phyloP scores from a whole-genome alignment of 2,329 filamentous ascomycete genomes.

The Plenodomus tracheiphilus region DNA sequence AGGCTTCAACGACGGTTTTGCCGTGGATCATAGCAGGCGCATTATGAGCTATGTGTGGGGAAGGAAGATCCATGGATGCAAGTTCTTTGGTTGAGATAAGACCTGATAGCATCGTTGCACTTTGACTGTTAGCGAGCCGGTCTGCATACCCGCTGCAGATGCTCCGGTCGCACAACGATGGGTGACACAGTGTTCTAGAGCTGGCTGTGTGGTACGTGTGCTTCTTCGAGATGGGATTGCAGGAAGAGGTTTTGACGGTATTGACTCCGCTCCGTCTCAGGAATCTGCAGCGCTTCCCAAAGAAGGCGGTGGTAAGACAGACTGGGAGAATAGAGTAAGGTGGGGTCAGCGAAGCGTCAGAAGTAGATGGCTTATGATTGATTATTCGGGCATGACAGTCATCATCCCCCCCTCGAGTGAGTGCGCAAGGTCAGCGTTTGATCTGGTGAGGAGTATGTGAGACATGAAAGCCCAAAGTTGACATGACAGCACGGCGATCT shows the following conservation, averaged over 20 bases:
- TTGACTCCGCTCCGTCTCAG: constrained; percentile 6
- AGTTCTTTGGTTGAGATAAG: constrained; percentile 1
- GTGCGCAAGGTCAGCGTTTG: neutral
- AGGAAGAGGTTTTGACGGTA: constrained; percentile 7
- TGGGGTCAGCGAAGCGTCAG: neutral
- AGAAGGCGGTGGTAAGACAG: constrained; percentile 4
- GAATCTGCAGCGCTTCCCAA: constrained; percentile 14
- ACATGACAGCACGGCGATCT: constrained; percentile 7
- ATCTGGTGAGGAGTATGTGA: constrained; percentile 3
- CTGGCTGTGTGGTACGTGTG: constrained; percentile 9
- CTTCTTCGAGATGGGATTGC: constrained; percentile 4
- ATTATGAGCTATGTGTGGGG: constrained; percentile 3
- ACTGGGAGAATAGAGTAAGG: constrained; percentile 1
- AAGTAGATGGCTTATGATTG: neutral
- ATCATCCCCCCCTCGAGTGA: constrained; percentile 2
- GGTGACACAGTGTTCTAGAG: constrained; percentile 16
- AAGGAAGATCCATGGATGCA: too few relatives aligned
- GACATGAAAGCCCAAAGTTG: constrained; percentile 4
- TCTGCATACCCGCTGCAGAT: constrained; percentile 2
- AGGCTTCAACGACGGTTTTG: constrained; percentile 2
- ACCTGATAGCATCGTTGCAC: constrained; percentile 11
- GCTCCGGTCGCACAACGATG: constrained; percentile 3
- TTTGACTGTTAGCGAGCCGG: neutral
- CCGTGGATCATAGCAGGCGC: constrained; percentile 8
- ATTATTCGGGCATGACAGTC: neutral